These are phyloP conservation scores for Xerocomellus intermedius DNA, from an alignment of 768 basidiomycete genomes.

Conservation along the genomic window DNA sequence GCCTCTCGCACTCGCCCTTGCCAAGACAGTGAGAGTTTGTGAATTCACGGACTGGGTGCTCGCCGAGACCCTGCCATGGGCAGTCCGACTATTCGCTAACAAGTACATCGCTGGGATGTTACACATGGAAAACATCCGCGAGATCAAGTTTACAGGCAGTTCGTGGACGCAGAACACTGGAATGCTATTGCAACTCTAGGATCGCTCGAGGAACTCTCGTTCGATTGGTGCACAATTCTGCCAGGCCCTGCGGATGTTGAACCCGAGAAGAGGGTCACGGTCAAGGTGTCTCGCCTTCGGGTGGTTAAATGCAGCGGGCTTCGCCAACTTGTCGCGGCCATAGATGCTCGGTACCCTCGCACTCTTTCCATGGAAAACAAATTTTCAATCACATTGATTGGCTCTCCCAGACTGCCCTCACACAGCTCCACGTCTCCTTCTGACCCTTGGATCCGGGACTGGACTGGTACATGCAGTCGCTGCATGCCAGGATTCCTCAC, in stretches of 20 bases:
- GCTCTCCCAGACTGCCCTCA: background rate
- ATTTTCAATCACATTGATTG: background rate
- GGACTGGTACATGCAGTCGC: background rate
- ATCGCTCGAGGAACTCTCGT: conserved; percentile 19
- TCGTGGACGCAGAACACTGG: conserved; percentile 18
- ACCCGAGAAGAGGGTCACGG: background rate
- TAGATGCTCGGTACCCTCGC: background rate
- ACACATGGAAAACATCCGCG: conserved; percentile 19
- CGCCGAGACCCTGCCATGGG: background rate
- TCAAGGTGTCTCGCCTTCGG: conserved; percentile 11
- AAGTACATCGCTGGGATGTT: conserved; percentile 5
- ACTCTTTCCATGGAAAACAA: background rate
- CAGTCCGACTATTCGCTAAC: background rate
- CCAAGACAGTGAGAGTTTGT: conserved; percentile 30
- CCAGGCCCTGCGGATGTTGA: background rate
- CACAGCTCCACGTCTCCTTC: background rate
- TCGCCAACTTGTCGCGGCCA: background rate
- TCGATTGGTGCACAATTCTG: background rate
- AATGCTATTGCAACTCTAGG: conserved; percentile 4
- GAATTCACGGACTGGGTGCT: conserved; percentile 4
- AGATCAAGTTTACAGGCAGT: conserved; percentile 8
- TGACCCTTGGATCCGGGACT: too few species aligned
- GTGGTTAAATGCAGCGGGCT: background rate
- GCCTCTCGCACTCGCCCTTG: conserved; percentile 30
- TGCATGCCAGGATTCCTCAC: background rate